Conservation (phyloP, 1,284 basidiomycete species). For the Sanghuangporus sanghuang region DNA sequence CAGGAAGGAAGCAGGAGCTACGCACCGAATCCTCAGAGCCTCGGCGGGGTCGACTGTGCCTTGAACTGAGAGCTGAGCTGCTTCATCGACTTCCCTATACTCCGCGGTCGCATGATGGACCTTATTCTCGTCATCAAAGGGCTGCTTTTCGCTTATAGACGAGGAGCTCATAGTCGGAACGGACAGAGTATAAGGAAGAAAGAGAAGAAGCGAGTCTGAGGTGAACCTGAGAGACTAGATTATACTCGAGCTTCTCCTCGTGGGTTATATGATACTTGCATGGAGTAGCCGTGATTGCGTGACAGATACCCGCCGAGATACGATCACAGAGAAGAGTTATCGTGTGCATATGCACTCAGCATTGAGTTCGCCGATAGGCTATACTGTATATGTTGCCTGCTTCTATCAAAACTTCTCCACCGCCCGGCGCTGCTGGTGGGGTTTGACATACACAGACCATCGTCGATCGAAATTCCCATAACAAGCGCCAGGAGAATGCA, state of each 20-base stretch:
- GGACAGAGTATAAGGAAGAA: neutral
- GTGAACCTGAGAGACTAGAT: neutral
- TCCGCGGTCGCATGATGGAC: slow-evolving; percentile 57
- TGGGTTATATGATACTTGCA: neutral
- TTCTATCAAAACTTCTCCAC: neutral
- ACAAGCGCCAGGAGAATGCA: neutral
- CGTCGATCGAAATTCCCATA: neutral
- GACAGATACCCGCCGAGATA: neutral
- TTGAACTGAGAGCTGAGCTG: slow-evolving; percentile 24
- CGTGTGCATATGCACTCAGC: neutral
- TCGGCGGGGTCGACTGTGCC: slow-evolving; percentile 44
- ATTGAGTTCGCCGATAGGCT: neutral
- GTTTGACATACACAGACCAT: neutral
- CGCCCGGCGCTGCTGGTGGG: neutral
- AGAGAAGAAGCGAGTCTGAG: neutral
- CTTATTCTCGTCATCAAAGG: slow-evolving; percentile 28
- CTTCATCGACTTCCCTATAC: slow-evolving; percentile 33
- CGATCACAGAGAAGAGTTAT: neutral
- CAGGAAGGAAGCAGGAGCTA: neutral
- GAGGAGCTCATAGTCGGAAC: slow-evolving; percentile 8
- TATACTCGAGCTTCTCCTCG: neutral
- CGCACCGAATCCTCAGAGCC: slow-evolving; percentile 47
- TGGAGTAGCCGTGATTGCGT: neutral
- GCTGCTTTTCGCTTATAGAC: slow-evolving; percentile 26
- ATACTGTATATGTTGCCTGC: neutral